Evolutionary conservation across 495 filamentous ascomycete species (phyloP).

Genomic region (Monascus purpureus): DNA sequence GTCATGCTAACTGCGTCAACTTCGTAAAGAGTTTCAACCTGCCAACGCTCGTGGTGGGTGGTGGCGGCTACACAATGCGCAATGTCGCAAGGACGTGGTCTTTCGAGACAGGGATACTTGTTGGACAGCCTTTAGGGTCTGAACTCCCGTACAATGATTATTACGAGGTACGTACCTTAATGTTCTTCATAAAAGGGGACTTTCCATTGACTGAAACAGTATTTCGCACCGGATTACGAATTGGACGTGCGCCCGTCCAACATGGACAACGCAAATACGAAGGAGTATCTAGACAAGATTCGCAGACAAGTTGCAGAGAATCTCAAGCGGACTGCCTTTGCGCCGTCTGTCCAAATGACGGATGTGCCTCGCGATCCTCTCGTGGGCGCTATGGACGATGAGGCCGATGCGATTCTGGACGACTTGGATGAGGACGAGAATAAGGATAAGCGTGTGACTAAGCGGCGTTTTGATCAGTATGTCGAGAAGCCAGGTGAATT

Average conservation of each 20-base stretch:
- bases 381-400: slow-evolving; percentile 57
- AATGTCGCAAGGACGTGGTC: slow-evolving; percentile 98
- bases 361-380: slow-evolving; percentile 71
- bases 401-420: slow-evolving; percentile 77
- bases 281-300: slow-evolving; percentile 93
- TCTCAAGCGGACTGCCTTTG: slow-evolving; percentile 72
- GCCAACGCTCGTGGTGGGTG: slow-evolving; percentile 83
- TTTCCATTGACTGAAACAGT: slow-evolving; percentile 40
- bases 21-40: slow-evolving; percentile 88
- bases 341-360: slow-evolving; percentile 87
- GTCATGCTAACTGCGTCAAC: slow-evolving; percentile 94
- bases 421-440: slow-evolving; percentile 86
- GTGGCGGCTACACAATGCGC: slow-evolving; percentile 97
- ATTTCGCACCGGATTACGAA: slow-evolving; percentile 94
- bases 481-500: slow-evolving; percentile 60
- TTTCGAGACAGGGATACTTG: slow-evolving; percentile 83
- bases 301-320: slow-evolving; percentile 86
- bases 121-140: slow-evolving; percentile 63
- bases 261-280: slow-evolving; percentile 97
- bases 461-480: slow-evolving; percentile 71
- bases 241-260: slow-evolving; percentile 90
- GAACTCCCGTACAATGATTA: slow-evolving; percentile 96
- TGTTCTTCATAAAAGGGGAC: not conserved
- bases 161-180: slow-evolving; percentile 59
- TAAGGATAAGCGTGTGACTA: slow-evolving; percentile 68